Evolutionary conservation across 306 rosid genomes (phyloP), one percentile per base, ranked within the genome.

Genomic region (Rubus idaeus): DNA sequence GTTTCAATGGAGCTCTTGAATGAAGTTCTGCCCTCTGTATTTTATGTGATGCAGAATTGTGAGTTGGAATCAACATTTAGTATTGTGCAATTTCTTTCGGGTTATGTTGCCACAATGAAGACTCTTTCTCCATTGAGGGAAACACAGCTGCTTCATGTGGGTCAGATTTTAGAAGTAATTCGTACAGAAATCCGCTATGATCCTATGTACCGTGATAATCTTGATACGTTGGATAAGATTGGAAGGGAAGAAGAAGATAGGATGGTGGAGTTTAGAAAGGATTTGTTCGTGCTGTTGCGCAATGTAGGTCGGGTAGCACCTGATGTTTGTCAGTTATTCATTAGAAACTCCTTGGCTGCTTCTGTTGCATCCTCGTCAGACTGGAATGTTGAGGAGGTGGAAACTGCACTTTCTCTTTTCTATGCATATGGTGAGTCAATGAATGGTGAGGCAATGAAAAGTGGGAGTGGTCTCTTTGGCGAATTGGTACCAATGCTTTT

Each of bases 211-310:
- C 92, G 97, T 42, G 60, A 78, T 73, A 89, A 86, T 87, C 96
- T 95, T 39, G 90, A 90, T 73, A 75, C 82, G 49, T 78, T 88
- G 86, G 97, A 95, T 80, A 95, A 89, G 90, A 82, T 90, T 81
- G 99, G 99, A 77, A 86, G 75, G 79, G 99, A 95, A 81, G 97
- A 95, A 84, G 97, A 95, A 82, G 96, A 87, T 77, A 91, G 97
- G 81, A 91, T 92, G 97, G 83, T 56, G 68, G 97, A 92, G 82
- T 89, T 89, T 68, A 88, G 99, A 80, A 95, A 91, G 84, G 99
- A 95, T 81, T 89, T 95, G 63, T 87, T 95, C 76, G 97, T 95
- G 75, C 88, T 88, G 56, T 78, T 88, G 20, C 88, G 91, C 40
- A 67, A 60, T 61, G 89, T 88, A 63, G 87, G 88, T 39, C 89